Evolutionary conservation across 805 yeast species (phyloP).

Genomic region (Priceomyces castillae): DNA sequence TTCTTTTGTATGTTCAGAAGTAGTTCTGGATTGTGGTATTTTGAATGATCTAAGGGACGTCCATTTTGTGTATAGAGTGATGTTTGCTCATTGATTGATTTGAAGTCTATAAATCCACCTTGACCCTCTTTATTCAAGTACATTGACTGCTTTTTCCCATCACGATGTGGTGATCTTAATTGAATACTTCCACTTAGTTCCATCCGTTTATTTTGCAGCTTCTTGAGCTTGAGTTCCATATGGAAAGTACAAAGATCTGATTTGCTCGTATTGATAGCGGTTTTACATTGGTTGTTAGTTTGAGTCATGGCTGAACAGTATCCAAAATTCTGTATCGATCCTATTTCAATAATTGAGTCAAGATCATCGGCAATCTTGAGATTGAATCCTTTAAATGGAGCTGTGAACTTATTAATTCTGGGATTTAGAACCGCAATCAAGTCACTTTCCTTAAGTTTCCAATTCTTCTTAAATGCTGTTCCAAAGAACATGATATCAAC

Average conservation of each 20-base stretch:
- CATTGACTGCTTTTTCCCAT: constrained; percentile 28
- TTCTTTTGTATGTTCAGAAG: constrained; percentile 35
- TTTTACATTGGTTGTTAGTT: constrained; percentile 53
- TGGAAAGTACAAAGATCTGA: constrained; percentile 71
- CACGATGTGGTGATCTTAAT: constrained; percentile 53
- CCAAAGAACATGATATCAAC: constrained; percentile 65
- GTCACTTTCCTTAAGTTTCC: constrained; percentile 74
- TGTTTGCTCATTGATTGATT: constrained; percentile 23
- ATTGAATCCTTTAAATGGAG: constrained; percentile 41
- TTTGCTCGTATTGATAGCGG: constrained; percentile 55
- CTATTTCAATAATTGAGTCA: constrained; percentile 67
- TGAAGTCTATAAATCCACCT: constrained; percentile 13
- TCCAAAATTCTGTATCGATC: constrained; percentile 64
- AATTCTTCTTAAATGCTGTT: constrained; percentile 63
- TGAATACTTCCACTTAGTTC: constrained; percentile 67
- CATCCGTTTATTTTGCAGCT: constrained; percentile 60
- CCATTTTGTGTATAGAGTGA: constrained; percentile 18
- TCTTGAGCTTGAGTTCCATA: constrained; percentile 52
- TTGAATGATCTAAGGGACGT: constrained; percentile 22
- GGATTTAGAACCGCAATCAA: constrained; percentile 78
- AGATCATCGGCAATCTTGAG: constrained; percentile 51
- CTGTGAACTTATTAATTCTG: constrained; percentile 13
- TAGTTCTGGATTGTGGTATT: constrained; percentile 47
- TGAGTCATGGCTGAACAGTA: constrained; percentile 54
- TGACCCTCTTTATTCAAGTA: constrained; percentile 30